Conservation (phyloP, 768 basidiomycete genomes). For the Termitomyces sp. region DNA sequence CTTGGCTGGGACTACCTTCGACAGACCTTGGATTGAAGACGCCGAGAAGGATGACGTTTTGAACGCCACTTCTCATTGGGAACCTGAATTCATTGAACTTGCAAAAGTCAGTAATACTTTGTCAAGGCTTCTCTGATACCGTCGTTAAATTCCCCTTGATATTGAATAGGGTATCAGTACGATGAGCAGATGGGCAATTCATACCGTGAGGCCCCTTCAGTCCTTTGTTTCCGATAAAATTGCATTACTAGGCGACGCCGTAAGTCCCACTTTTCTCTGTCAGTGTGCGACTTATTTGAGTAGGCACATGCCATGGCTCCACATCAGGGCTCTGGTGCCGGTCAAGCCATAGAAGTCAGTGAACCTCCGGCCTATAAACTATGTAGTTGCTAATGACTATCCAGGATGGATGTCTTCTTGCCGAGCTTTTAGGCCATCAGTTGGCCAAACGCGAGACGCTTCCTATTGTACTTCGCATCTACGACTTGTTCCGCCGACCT, state of each 20-base stretch:
- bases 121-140: background rate
- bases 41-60: constrained; percentile 26
- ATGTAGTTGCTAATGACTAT: background rate
- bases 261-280: constrained; percentile 11
- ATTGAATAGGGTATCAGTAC: constrained; percentile 2
- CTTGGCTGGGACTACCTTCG: constrained; percentile 22
- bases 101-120: constrained; percentile 18
- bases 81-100: constrained; percentile 26
- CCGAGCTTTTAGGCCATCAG: constrained; percentile 17
- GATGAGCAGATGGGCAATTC: constrained; percentile 35
- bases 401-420: constrained; percentile 34
- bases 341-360: constrained; percentile 38
- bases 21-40: constrained; percentile 24
- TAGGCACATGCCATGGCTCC: constrained; percentile 42
- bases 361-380: background rate
- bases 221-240: constrained; percentile 32
- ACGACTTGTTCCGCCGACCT: constrained; percentile 31
- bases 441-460: constrained; percentile 11
- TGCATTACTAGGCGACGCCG: constrained; percentile 45
- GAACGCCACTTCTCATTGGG: constrained; percentile 21
- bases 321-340: constrained; percentile 44
- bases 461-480: constrained; percentile 21
- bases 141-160: background rate
- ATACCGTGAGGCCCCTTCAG: constrained; percentile 32
- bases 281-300: background rate